phyloP scores from a whole-genome alignment of 768 basidiomycete species.

The Serendipita indica region DNA sequence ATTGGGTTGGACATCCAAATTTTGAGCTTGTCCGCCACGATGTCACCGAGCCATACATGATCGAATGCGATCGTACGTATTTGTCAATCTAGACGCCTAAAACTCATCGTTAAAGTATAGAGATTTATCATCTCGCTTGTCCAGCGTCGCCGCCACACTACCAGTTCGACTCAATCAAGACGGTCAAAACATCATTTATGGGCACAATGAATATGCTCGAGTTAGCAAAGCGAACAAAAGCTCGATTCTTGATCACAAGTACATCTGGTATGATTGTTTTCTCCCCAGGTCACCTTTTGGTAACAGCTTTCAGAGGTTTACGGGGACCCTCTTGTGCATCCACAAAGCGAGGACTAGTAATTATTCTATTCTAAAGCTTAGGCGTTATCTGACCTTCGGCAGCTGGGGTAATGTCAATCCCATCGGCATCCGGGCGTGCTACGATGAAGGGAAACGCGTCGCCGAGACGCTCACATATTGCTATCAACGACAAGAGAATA shows the following conservation, averaged over 20 bases:
- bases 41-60: constrained; percentile 94
- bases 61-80: constrained; percentile 91
- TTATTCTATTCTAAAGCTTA: constrained; percentile 19
- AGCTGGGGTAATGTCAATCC: constrained; percentile 99
- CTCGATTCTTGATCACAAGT: constrained; percentile 87
- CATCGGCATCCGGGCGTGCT: constrained; percentile 96
- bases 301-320: constrained; percentile 60
- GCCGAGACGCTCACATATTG: constrained; percentile 97
- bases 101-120: constrained; percentile 26
- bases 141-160: constrained; percentile 96
- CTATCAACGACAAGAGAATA: constrained; percentile 84
- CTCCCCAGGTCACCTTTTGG: neutral
- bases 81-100: constrained; percentile 13
- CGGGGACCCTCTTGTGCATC: constrained; percentile 96
- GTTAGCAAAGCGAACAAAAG: constrained; percentile 92
- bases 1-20: constrained; percentile 97
- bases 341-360: constrained; percentile 90
- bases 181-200: constrained; percentile 96
- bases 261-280: constrained; percentile 57
- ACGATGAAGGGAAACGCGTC: constrained; percentile 98
- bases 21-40: constrained; percentile 98
- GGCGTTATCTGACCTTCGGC: constrained; percentile 13
- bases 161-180: constrained; percentile 96
- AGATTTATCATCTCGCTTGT: constrained; percentile 97
- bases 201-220: constrained; percentile 98